These are phyloP conservation scores for Stagonosporopsis tanaceti DNA, from an alignment of 2,329 filamentous ascomycete genomes.

Conservation along the genomic window DNA sequence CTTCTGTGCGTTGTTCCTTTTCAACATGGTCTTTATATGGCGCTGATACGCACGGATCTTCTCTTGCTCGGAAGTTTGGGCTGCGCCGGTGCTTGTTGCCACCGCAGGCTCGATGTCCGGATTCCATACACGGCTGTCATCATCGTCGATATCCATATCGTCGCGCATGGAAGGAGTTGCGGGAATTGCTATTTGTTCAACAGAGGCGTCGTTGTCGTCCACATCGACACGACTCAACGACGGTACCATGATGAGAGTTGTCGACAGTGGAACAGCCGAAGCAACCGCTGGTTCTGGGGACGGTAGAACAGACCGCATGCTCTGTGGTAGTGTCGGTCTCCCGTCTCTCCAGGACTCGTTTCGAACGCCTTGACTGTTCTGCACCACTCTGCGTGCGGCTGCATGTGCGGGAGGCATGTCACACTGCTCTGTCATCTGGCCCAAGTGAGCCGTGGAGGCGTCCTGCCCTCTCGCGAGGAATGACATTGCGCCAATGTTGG, in stretches of 20 bases:
- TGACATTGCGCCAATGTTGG: neutral
- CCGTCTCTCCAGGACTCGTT: neutral
- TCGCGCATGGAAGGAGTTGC: neutral
- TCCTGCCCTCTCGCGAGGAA: neutral
- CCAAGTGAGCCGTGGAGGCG: neutral
- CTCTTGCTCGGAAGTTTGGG: neutral
- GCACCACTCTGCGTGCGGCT: neutral
- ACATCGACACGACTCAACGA: neutral
- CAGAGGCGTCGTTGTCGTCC: neutral
- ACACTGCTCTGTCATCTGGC: neutral
- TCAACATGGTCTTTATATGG: neutral
- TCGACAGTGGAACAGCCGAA: neutral
- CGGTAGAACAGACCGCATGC: neutral
- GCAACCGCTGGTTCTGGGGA: neutral
- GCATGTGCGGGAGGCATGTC: neutral
- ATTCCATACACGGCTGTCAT: neutral
- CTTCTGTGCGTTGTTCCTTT: neutral
- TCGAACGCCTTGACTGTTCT: neutral
- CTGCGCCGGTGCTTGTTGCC: too few species aligned
- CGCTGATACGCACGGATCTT: neutral
- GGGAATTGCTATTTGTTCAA: neutral
- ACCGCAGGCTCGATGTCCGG: neutral
- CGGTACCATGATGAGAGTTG: neutral
- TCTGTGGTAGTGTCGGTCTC: neutral
- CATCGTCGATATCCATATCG: neutral